A percentile compares a stretch with the other conserved stretches of the same genome.
Conservation (phyloP, 23 red algal species). For the Gracilaria caudata region DNA sequence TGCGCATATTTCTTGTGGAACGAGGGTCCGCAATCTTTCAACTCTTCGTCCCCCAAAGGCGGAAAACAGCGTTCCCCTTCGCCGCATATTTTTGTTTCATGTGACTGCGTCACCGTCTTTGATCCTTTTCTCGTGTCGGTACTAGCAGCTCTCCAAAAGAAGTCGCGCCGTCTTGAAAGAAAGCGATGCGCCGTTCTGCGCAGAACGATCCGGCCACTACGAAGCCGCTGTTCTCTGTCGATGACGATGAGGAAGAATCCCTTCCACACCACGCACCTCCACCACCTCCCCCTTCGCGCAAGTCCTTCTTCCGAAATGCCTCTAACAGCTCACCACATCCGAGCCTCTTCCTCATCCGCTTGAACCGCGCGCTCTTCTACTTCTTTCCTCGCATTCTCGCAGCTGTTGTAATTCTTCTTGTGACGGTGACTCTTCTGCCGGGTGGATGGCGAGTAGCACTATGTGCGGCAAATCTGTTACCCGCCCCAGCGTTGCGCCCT, state of each 20-base stretch:
- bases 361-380: constrained; percentile 39
- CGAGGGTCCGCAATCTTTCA: neutral
- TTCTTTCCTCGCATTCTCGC: constrained; percentile 55
- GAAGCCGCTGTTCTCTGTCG: constrained; percentile 53
- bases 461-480: constrained; percentile 53
- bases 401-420: constrained; percentile 6
- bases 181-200: constrained; percentile 41
- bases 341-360: constrained; percentile 10
- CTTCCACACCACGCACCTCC: constrained; percentile 15
- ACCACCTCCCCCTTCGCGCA: constrained; percentile 11
- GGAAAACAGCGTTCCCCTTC: neutral
- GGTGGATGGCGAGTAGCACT: constrained; percentile 63
- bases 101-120: neutral
- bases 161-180: neutral
- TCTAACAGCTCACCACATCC: neutral
- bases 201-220: constrained; percentile 2
- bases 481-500: constrained; percentile 27
- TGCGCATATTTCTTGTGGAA: neutral
- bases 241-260: constrained; percentile 25
- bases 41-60: neutral
- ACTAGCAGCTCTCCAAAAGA: neutral
- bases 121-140: neutral
- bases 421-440: constrained; percentile 36
- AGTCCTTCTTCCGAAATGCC: constrained; percentile 23
- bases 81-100: neutral